These are phyloP conservation scores for Mycosarcoma maydis DNA, from an alignment of 1,284 basidiomycete species.

Conservation along the genomic window DNA sequence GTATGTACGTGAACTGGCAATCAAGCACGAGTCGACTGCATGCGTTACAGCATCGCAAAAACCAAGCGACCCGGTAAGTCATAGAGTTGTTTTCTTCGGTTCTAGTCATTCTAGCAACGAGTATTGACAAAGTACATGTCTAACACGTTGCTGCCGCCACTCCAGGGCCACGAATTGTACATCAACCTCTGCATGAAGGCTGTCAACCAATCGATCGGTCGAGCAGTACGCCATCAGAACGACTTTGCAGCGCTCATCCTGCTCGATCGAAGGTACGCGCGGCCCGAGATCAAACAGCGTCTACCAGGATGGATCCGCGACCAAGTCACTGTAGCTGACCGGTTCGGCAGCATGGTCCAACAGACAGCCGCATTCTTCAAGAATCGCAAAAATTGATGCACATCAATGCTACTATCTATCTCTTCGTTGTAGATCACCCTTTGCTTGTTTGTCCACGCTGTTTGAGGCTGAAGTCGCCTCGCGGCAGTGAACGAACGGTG, in stretches of 20 bases:
- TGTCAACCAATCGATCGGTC: constrained; percentile 96
- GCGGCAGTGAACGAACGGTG: too few species aligned
- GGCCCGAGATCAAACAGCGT: constrained; percentile 50
- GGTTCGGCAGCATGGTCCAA: constrained; percentile 80
- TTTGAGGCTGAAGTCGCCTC: too few species aligned
- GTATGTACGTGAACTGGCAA: constrained; percentile 50
- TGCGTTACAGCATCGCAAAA: neutral
- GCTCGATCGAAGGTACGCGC: constrained; percentile 57
- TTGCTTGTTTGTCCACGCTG: too few species aligned
- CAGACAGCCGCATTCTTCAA: constrained; percentile 69
- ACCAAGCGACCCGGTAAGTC: constrained; percentile 27
- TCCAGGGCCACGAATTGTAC: constrained; percentile 60
- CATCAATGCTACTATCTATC: too few species aligned
- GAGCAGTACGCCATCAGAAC: constrained; percentile 63
- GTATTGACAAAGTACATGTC: neutral
- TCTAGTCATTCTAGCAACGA: too few species aligned
- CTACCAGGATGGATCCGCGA: constrained; percentile 74
- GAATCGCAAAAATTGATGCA: constrained; percentile 13
- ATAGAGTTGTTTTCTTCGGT: neutral
- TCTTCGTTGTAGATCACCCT: too few species aligned
- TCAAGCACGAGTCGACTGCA: constrained; percentile 4
- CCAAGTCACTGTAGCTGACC: constrained; percentile 73
- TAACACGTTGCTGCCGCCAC: neutral
- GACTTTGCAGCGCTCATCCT: constrained; percentile 64
- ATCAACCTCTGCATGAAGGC: constrained; percentile 81